Evolutionary conservation across 2,329 filamentous ascomycete genomes (phyloP).

Genomic region (Fusarium decemcellulare): DNA sequence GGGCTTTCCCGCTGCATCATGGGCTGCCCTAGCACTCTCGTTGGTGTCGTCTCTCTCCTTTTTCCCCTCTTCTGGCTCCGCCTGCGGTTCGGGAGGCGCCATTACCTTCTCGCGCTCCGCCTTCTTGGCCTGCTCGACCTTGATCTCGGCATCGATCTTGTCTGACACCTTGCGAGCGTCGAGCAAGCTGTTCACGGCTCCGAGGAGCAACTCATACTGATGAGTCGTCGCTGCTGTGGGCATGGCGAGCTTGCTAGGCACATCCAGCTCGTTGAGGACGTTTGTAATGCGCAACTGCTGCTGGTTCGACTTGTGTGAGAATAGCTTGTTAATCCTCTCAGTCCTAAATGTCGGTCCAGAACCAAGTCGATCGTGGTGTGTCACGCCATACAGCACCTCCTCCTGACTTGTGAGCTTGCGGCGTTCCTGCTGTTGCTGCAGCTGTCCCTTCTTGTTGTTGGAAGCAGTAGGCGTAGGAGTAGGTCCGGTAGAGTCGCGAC

Average conservation of each 20-base stretch:
- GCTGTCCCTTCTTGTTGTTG: conserved; percentile 65
- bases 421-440: conserved; percentile 62
- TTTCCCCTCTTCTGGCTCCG: conserved; percentile 36
- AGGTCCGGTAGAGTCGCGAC: conserved; percentile 53
- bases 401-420: conserved; percentile 82
- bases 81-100: conserved; percentile 28
- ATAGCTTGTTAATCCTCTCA: conserved; percentile 83
- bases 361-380: conserved; percentile 86
- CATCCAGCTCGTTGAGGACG: conserved; percentile 79
- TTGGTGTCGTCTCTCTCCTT: conserved; percentile 32
- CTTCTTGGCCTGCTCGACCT: conserved; percentile 70
- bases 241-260: conserved; percentile 79
- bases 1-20: conserved; percentile 22
- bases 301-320: conserved; percentile 81
- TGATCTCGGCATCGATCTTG: conserved; percentile 81
- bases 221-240: conserved; percentile 80
- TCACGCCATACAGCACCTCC: conserved; percentile 85
- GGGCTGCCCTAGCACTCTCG: conserved; percentile 13
- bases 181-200: conserved; percentile 77
- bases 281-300: conserved; percentile 83
- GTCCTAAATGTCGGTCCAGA: conserved; percentile 93
- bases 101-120: conserved; percentile 62
- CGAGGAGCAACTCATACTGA: conserved; percentile 79
- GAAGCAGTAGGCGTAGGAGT: conserved; percentile 52
- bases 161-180: conserved; percentile 82